Percentiles rank a stretch among this genome's conserved stretches.
Evolutionary conservation across 2,329 filamentous ascomycete species (phyloP).

Genomic region (Fusarium luffae): DNA sequence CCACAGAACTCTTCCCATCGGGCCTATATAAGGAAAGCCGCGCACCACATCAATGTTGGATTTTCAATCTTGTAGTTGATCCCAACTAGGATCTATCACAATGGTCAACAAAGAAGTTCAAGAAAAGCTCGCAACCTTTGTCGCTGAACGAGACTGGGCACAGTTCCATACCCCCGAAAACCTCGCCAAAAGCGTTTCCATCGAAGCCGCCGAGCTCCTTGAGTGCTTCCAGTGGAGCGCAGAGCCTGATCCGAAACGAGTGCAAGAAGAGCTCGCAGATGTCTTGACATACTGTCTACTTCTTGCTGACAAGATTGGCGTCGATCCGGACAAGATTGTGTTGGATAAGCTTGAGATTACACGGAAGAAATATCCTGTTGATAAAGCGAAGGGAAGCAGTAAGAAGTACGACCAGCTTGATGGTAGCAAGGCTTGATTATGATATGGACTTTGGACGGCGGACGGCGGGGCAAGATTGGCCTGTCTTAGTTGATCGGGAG

Average conservation of each 20-base stretch:
- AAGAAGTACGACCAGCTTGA: background rate
- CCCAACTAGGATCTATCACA: fast-evolving
- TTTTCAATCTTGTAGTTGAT: too few relatives aligned
- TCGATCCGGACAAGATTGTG: background rate
- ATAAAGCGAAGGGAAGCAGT: background rate
- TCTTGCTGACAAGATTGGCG: background rate
- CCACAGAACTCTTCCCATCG: background rate
- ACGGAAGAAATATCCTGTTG: background rate
- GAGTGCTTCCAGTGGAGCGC: background rate
- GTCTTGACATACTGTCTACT: background rate
- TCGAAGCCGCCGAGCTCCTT: background rate
- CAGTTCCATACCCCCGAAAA: background rate
- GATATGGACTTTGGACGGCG: background rate
- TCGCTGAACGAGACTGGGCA: background rate
- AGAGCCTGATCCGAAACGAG: background rate
- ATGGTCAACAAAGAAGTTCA: background rate
- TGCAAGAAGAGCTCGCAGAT: background rate
- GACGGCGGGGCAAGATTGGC: too few relatives aligned
- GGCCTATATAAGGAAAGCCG: background rate
- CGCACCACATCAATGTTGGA: background rate
- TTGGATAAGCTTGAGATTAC: background rate
- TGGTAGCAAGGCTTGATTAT: background rate
- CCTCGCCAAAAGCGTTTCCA: background rate
- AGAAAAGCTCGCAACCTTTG: background rate
- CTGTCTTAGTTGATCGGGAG: too few relatives aligned